A percentile compares a stretch with the other conserved stretches of the same genome.
phyloP scores from a whole-genome alignment of 1,139 yeast genomes.

The Debaryomyces psychrophilus region DNA sequence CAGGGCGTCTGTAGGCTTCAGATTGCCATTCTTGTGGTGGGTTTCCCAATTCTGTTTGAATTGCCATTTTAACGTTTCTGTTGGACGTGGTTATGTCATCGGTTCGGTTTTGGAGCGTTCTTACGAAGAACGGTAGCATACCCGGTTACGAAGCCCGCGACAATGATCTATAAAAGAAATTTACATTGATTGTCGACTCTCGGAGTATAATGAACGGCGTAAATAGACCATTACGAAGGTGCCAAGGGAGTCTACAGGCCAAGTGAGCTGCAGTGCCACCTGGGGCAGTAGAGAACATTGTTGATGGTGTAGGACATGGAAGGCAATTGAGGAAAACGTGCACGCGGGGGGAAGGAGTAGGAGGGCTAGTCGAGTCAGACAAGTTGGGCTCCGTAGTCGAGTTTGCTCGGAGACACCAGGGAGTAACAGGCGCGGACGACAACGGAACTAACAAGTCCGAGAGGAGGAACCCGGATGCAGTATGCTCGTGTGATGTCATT shows the following conservation, averaged over 20 bases:
- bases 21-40: neutral
- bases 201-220: neutral
- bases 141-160: slow-evolving; percentile 1
- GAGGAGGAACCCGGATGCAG: neutral
- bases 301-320: too few species aligned
- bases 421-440: neutral
- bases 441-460: slow-evolving; percentile 3
- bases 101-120: neutral
- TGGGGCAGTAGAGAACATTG: too few species aligned
- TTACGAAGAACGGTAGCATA: neutral
- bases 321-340: too few species aligned
- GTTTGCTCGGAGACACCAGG: neutral
- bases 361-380: too few species aligned
- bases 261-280: neutral
- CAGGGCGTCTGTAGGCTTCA: too few species aligned
- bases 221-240: neutral
- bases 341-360: too few species aligned
- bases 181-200: neutral
- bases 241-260: neutral
- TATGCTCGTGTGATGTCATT: slow-evolving; percentile 5
- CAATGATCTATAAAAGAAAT: neutral
- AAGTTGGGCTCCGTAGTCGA: too few species aligned
- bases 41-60: neutral
- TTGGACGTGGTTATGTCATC: neutral
- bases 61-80: neutral